Conservation (phyloP, 805 yeast genomes). For the Candida lessepsii region DNA sequence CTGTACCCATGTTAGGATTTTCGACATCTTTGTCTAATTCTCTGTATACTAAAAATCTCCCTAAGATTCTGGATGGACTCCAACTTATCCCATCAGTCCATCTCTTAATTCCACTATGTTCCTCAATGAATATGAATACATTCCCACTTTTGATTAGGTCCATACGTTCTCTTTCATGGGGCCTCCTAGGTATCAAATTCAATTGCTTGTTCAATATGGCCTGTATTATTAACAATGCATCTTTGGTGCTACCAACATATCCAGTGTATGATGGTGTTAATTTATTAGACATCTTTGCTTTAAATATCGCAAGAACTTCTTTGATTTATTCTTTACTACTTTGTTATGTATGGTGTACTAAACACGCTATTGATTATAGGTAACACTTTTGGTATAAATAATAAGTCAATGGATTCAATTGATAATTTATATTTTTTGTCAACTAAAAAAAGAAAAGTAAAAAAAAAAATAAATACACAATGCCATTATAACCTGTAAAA, state of each 20-base stretch:
- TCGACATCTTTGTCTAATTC: slow-evolving; percentile 44
- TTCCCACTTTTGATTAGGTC: slow-evolving; percentile 70
- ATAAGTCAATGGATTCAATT: slow-evolving; percentile 4
- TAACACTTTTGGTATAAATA: no score
- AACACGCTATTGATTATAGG: no score
- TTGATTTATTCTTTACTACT: no score
- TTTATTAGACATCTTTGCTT: slow-evolving; percentile 10
- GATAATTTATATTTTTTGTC: slow-evolving; percentile 7
- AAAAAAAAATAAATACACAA: neutral
- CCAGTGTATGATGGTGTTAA: slow-evolving; percentile 63
- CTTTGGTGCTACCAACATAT: slow-evolving; percentile 76
- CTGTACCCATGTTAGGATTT: slow-evolving; percentile 2
- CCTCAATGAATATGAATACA: slow-evolving; percentile 83
- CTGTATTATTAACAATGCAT: slow-evolving; percentile 78
- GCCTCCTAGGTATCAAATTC: slow-evolving; percentile 69
- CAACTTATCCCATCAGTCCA: slow-evolving; percentile 98
- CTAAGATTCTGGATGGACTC: slow-evolving; percentile 88
- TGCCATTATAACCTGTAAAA: slow-evolving; percentile 4
- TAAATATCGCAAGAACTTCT: neutral
- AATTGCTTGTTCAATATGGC: slow-evolving; percentile 66
- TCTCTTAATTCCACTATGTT: slow-evolving; percentile 76
- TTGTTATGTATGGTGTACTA: no score
- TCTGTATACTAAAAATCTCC: slow-evolving; percentile 80
- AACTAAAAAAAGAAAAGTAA: slow-evolving; percentile 2
- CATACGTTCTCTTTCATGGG: slow-evolving; percentile 74